Conservation (phyloP, 371 early-diverging fungal species). For the Nematocida displodere region DNA sequence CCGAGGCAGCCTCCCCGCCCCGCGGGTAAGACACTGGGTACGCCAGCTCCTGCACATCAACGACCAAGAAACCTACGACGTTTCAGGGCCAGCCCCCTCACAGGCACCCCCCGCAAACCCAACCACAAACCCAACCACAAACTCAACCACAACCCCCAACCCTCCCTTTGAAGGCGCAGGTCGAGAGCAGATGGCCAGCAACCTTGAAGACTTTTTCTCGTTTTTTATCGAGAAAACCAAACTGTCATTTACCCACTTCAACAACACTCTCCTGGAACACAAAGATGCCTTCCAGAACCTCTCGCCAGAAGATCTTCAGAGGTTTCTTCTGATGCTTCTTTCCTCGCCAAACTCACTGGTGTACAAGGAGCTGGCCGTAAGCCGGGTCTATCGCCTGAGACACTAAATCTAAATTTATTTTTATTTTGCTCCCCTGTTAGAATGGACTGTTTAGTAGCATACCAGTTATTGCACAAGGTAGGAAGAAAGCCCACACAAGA, state of each 20-base stretch:
- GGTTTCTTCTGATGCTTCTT: not conserved
- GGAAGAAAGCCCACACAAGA: slow-evolving; percentile 1
- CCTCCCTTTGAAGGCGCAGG: too few species aligned
- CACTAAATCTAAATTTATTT: not conserved
- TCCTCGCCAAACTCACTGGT: slow-evolving; percentile 20
- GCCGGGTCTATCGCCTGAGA: not conserved
- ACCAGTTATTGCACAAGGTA: slow-evolving; percentile 16
- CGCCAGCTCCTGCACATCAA: slow-evolving; percentile 18
- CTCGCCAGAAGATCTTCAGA: not conserved
- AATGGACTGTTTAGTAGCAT: slow-evolving; percentile 52
- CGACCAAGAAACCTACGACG: slow-evolving; percentile 15
- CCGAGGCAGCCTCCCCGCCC: slow-evolving; percentile 4
- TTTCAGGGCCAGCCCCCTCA: not conserved
- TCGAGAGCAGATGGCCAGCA: not conserved
- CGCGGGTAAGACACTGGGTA: not conserved
- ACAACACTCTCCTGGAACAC: slow-evolving; percentile 33
- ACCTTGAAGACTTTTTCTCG: slow-evolving; percentile 6
- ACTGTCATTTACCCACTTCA: slow-evolving; percentile 35
- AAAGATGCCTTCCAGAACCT: slow-evolving; percentile 18
- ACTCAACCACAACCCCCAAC: slow-evolving; percentile 1
- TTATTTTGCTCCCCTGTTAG: slow-evolving; percentile 43
- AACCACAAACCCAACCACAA: not conserved
- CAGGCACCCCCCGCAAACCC: too few species aligned
- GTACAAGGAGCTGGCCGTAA: slow-evolving; percentile 24
- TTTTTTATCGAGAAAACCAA: slow-evolving; percentile 9